These are phyloP conservation scores for Viola odorata DNA, from an alignment of 345 rosid species.

Conservation along the genomic window DNA sequence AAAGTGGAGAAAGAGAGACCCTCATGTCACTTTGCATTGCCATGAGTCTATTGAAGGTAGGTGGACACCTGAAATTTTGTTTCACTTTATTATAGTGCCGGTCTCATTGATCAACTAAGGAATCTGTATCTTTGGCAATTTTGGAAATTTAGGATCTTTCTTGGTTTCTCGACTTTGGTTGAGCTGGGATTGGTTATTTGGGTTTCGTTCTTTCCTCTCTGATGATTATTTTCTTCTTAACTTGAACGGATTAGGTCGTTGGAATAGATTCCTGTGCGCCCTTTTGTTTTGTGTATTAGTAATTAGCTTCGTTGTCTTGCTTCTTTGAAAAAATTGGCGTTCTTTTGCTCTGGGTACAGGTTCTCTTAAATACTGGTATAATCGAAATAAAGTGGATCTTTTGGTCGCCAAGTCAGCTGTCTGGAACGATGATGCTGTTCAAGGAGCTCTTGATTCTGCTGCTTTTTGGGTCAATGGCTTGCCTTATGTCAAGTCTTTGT, in stretches of 20 bases:
- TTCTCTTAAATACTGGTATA: conserved; percentile 75
- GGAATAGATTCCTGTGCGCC: no score
- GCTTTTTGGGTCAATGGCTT: conserved; percentile 74
- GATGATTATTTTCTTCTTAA: no score
- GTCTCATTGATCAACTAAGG: no score
- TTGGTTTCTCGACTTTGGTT: no score
- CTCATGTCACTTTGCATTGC: conserved; percentile 82
- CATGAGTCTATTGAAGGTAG: conserved; percentile 86
- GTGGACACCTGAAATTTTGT: no score
- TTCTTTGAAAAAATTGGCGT: neutral
- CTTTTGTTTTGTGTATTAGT: neutral
- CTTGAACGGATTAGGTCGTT: no score
- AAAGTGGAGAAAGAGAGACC: conserved; percentile 83
- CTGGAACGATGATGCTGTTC: conserved; percentile 89
- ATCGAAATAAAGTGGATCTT: conserved; percentile 69
- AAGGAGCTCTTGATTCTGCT: conserved; percentile 64
- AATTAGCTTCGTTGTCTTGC: neutral
- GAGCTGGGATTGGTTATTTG: no score
- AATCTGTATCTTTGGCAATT: no score
- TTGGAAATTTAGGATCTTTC: no score
- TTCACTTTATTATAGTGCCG: no score
- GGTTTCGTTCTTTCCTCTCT: no score
- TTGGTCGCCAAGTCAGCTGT: conserved; percentile 57
- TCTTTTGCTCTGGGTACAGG: conserved; percentile 32
- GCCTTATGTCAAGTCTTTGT: conserved; percentile 76